Base-by-base conservation (phyloP, 208 protist species). In the Acanthamoeba triangularis region DNA sequence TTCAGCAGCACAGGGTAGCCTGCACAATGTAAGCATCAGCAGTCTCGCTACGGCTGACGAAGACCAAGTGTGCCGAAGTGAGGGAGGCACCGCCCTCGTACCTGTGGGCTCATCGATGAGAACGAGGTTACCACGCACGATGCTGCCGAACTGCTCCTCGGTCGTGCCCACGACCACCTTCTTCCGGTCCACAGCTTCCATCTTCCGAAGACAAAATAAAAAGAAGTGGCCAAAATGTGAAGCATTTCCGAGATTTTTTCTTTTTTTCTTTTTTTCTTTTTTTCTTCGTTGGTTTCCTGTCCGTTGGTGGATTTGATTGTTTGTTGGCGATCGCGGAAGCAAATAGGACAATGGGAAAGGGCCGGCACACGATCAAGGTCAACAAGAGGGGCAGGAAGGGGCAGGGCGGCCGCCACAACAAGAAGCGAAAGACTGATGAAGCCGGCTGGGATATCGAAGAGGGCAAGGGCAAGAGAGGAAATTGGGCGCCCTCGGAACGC, bases 401-500 rank as follows among this genome's bases (percentile, higher is more conserved):
- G 14, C 47, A 84, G 76, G 47, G 47, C 37, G 35, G 47, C 10
- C 35, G 47, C 25, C 49, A 84, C 41, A 84, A 84, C 41, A 84
- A 84, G 76, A 84, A 84, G 76, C 35, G 47, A 54, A 84, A 84
- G 76, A 84, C 35, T 18, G 47, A 84, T 14, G 47, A 84, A 35
- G 30, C 8, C 23, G 47, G 47, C 5, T 56, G 47, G 76, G 47
- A 84, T 20, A 49, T 56, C 25, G 47, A 84, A 35, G 47, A 84
- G 76, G 47, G 47, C 37, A 49, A 41, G 7, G 47, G 47, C 37
- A 47, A 52, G 76, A 47, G 47, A 35, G 47, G 76, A 7, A 84
- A 84, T 30, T 84, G 76, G 76, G 20, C 25, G 7, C 76, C 20
- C 7, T 28, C 76, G 6, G 47, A 47, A 47, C 76, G 76, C 8